Percentiles rank a stretch among this genome's conserved stretches.
These are phyloP conservation scores for Ceraceosorus guamensis DNA, from an alignment of 1,284 basidiomycete species.

Conservation along the genomic window DNA sequence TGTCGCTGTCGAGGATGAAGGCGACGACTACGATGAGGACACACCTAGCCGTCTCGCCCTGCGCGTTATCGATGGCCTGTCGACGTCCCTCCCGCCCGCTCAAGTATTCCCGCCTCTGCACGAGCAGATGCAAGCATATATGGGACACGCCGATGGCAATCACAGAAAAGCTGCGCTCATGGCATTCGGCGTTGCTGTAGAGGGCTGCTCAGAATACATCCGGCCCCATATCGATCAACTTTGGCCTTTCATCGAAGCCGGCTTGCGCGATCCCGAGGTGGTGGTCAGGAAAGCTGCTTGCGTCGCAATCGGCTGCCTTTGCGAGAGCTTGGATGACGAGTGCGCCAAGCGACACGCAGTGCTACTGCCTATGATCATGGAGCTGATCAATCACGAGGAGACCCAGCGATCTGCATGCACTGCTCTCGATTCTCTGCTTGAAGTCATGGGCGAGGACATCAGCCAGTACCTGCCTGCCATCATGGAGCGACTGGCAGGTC, in stretches of 20 bases:
- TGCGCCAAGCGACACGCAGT: constrained; percentile 74
- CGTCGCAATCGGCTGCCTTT: constrained; percentile 88
- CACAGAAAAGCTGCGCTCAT: constrained; percentile 88
- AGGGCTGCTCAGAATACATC: constrained; percentile 97
- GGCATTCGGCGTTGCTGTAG: constrained; percentile 89
- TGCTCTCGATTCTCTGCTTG: constrained; percentile 90
- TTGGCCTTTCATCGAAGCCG: constrained; percentile 89
- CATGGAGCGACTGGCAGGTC: constrained; percentile 85
- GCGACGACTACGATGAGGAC: constrained; percentile 76
- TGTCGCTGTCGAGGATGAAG: constrained; percentile 80
- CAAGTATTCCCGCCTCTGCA: constrained; percentile 95
- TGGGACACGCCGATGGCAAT: constrained; percentile 50
- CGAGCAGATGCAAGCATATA: constrained; percentile 51
- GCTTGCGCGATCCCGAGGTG: constrained; percentile 74
- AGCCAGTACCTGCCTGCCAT: constrained; percentile 86
- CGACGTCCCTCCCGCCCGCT: constrained; percentile 84
- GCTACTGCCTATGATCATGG: constrained; percentile 65
- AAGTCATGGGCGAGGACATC: constrained; percentile 83
- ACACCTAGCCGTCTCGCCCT: constrained; percentile 87
- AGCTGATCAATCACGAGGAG: constrained; percentile 72
- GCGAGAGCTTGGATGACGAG: constrained; percentile 95
- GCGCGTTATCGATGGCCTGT: constrained; percentile 86
- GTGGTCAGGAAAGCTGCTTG: constrained; percentile 90
- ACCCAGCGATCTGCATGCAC: constrained; percentile 91
- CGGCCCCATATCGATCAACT: constrained; percentile 84